phyloP scores from a whole-genome alignment of 2,329 filamentous ascomycete species.

The Alternaria gansuensis region DNA sequence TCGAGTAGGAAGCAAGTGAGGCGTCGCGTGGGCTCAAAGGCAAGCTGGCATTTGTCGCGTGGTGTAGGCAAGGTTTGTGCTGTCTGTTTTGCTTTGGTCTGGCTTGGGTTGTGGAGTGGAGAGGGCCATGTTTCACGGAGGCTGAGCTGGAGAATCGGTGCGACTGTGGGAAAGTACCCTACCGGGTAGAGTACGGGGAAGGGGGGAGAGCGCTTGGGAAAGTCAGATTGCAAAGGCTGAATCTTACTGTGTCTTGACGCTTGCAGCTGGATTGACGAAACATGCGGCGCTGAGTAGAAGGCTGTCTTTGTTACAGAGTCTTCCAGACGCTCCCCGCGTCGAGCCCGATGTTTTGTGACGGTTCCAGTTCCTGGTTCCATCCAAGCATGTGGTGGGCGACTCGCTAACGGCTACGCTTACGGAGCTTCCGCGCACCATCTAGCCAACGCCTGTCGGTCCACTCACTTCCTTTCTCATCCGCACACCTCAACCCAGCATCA shows the following conservation, averaged over 20 bases:
- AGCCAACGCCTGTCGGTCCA: constrained; percentile 20
- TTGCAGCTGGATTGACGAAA: not conserved
- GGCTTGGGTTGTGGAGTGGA: constrained; percentile 17
- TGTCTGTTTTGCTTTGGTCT: constrained; percentile 19
- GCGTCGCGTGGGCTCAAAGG: constrained; percentile 15
- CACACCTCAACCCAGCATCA: constrained; percentile 27
- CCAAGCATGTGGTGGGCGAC: constrained; percentile 10
- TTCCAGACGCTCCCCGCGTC: not conserved
- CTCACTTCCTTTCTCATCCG: constrained; percentile 24
- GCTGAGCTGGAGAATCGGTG: constrained; percentile 3
- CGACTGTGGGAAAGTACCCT: not conserved
- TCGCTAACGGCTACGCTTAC: constrained; percentile 27
- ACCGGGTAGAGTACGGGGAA: not conserved
- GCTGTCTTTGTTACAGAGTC: not conserved
- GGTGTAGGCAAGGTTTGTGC: constrained; percentile 14
- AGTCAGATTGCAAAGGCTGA: constrained; percentile 8
- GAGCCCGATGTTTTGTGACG: constrained; percentile 2
- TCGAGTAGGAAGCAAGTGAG: constrained; percentile 7
- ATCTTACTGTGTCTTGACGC: not conserved
- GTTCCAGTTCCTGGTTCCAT: constrained; percentile 8
- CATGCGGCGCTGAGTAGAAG: constrained; percentile 1
- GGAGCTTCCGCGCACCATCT: constrained; percentile 18
- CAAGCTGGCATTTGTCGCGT: constrained; percentile 19
- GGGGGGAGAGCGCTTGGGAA: not conserved
- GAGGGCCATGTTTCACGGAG: constrained; percentile 15